Percentiles rank a stretch among this genome's conserved stretches.
Evolutionary conservation across 1,284 basidiomycete genomes (phyloP).

Genomic region (Hypsizygus ulmarius): DNA sequence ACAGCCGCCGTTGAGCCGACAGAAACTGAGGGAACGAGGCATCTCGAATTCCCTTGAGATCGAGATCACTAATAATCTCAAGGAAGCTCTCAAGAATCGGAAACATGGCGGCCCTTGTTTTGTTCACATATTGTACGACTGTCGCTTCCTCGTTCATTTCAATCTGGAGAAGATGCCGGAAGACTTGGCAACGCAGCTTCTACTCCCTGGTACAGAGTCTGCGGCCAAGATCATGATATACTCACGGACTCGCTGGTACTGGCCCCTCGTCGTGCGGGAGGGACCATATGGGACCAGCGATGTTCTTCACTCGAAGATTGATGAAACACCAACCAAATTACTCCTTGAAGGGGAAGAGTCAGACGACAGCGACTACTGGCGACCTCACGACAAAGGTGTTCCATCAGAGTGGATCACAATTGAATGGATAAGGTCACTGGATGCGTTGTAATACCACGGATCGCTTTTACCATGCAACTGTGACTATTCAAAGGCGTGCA

Average conservation of each 20-base stretch:
- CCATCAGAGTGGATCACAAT: constrained; percentile 44
- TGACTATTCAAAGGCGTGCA: constrained; percentile 11
- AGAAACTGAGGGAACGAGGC: constrained; percentile 14
- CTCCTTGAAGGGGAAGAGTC: not conserved
- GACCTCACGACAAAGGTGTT: constrained; percentile 13
- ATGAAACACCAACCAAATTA: constrained; percentile 6
- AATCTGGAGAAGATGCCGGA: constrained; percentile 40
- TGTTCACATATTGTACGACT: constrained; percentile 54
- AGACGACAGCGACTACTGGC: constrained; percentile 13
- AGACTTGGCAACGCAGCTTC: constrained; percentile 13
- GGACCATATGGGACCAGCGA: constrained; percentile 4
- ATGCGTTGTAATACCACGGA: constrained; percentile 31
- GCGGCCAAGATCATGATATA: constrained; percentile 31
- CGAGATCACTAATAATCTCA: constrained; percentile 38
- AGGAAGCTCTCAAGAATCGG: constrained; percentile 18
- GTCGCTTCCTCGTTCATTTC: constrained; percentile 53
- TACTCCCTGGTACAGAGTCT: not conserved
- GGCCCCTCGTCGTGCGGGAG: constrained; percentile 43
- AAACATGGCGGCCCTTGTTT: constrained; percentile 16
- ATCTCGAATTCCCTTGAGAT: constrained; percentile 24
- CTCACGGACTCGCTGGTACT: constrained; percentile 42
- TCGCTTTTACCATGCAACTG: not conserved
- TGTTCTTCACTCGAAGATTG: constrained; percentile 25
- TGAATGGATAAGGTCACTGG: constrained; percentile 46
- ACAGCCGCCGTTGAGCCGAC: constrained; percentile 26